Base-by-base conservation (phyloP, 768 basidiomycete genomes). In the Mycena amicta region DNA sequence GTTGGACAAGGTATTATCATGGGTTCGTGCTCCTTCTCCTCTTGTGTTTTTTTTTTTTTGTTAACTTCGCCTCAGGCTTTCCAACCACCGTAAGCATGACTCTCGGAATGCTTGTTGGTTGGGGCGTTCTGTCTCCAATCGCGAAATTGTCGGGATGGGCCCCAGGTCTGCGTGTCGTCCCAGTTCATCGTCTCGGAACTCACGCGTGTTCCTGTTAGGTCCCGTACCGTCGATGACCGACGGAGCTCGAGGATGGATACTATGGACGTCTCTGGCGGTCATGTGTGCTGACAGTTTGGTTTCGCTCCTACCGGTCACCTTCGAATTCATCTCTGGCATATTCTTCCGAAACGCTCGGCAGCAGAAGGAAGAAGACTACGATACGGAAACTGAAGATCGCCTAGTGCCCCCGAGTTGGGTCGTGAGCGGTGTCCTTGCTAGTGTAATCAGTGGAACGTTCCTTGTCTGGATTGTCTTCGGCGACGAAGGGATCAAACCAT, bases 1-100 rank as follows among this genome's bases (percentile, higher is more conserved):
- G 87, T 97, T 37, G 95, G 95, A 1, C 93, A 96, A 83, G 95
- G 94, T 4, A 94, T 98, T 59, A 98, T 98, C 66, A 98, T 98
- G 96, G 96, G 61, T 59, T 26, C 28, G 61, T 46, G 33, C 40
- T 55, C 27, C 26, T 56, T 50, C 23, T 12, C 13, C 5, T 33
- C 22, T 23, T n/a, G 15, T 30, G 37, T 33, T 50, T 20, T n/a
- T 3, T 28, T 31, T 37, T 37, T 52, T 25, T 13, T 28, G 57
- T n/a, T 49, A 46, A 2, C 15, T 16, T 51, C 45, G 20, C 22
- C 3, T 39, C 23, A 63, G 61, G 95, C 3, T 93, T 95, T 67
- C 90, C 94, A 0, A 96, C 93, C 0, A 95, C 95, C 0, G 66
- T 95, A 31, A 92, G 90, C 69, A 98, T 98, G 95, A 95, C 89